A percentile compares a stretch with the other conserved stretches of the same genome.
Conservation (phyloP, 176 grass and related monocot species). For the Eleusine coracana region DNA sequence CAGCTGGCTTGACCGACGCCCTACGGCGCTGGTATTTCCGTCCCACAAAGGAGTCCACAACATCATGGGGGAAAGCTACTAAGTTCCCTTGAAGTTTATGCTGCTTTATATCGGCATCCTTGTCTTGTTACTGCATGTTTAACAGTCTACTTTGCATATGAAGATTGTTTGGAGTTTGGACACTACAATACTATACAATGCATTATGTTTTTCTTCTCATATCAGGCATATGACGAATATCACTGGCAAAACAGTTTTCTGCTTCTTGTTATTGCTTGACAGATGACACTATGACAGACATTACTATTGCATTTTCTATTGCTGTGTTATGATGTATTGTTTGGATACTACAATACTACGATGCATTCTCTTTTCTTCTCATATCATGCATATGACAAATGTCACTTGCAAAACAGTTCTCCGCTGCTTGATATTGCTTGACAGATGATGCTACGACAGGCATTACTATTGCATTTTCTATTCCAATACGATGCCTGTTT, state of each 20-base stretch:
- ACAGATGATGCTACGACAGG: background rate
- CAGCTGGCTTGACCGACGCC: too few relatives aligned
- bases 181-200: background rate
- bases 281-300: background rate
- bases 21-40: too few relatives aligned
- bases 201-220: background rate
- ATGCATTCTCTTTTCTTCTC: background rate
- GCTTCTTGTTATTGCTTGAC: background rate
- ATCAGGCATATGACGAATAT: background rate
- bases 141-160: background rate
- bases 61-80: background rate
- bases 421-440: background rate
- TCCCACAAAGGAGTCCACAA: too few relatives aligned
- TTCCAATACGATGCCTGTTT: background rate
- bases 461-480: slow-evolving; percentile 15
- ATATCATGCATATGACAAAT: background rate
- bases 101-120: background rate
- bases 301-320: slow-evolving; percentile 10
- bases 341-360: background rate
- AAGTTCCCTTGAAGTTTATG: slow-evolving; percentile 11
- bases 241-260: background rate
- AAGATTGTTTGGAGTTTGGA: background rate
- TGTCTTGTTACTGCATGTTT: background rate
- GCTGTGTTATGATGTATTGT: background rate
- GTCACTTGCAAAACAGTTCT: background rate